Percentiles rank a stretch among this genome's conserved stretches.
Evolutionary conservation across 192 early-diverging fungal species (phyloP).

Genomic region (Backusella morwellensis): DNA sequence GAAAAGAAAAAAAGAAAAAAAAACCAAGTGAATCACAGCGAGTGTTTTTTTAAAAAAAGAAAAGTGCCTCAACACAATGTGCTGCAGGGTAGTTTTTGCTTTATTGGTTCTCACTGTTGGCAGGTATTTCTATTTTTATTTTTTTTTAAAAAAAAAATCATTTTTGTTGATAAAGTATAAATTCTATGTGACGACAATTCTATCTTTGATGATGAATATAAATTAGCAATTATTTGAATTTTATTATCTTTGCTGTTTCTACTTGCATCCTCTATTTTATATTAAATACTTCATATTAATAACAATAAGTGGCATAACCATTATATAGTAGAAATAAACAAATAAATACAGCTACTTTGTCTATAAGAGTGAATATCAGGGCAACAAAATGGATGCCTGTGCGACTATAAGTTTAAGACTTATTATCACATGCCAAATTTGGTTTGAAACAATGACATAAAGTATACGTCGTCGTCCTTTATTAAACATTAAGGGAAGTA

Average conservation of each 20-base stretch:
- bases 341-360: not conserved
- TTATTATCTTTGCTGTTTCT: not conserved
- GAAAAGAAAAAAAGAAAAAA: not conserved
- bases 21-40: not conserved
- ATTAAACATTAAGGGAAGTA: not conserved
- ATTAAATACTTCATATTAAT: not conserved
- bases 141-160: too few relatives aligned
- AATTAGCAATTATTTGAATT: not conserved
- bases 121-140: not conserved
- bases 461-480: not conserved
- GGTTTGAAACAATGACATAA: constrained; percentile 6
- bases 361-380: not conserved
- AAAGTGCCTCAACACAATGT: not conserved
- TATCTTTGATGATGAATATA: not conserved
- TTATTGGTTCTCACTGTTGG: not conserved
- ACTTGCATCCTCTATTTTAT: not conserved
- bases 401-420: not conserved
- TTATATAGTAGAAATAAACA: not conserved
- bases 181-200: not conserved
- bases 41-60: not conserved
- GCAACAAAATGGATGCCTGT: not conserved
- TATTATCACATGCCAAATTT: constrained; percentile 1
- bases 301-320: not conserved
- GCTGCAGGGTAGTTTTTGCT: not conserved
- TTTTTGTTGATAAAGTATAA: not conserved